Evolutionary conservation across 441 rosid genomes (phyloP).

Genomic region (Omphalea diandra): DNA sequence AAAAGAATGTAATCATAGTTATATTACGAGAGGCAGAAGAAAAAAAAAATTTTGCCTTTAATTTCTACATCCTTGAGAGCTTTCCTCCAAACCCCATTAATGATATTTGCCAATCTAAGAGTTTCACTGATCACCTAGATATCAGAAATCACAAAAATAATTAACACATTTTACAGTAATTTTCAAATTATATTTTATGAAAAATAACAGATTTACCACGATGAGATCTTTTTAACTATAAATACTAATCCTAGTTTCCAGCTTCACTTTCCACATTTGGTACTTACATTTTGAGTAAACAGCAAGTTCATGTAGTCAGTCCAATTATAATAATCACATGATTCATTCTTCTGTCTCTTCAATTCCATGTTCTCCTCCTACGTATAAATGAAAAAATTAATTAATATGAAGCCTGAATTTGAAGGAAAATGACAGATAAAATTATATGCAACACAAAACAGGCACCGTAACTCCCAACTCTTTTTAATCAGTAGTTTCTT

Average conservation of each 20-base stretch:
- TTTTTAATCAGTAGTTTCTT: too few species aligned
- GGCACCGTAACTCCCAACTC: too few species aligned
- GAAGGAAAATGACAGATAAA: too few species aligned
- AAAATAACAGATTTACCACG: not conserved
- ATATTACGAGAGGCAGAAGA: not conserved
- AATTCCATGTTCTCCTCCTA: slow-evolving; percentile 83
- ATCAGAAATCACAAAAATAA: not conserved
- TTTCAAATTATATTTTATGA: too few species aligned
- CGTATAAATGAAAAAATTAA: slow-evolving; percentile 3
- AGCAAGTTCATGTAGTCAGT: slow-evolving; percentile 74
- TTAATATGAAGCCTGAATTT: too few species aligned
- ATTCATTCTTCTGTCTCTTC: slow-evolving; percentile 55
- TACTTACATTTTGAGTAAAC: slow-evolving; percentile 79
- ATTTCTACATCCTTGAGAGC: slow-evolving; percentile 72
- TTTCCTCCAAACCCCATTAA: slow-evolving; percentile 85
- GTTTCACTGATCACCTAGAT: slow-evolving; percentile 89
- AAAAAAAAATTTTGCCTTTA: slow-evolving; percentile 43
- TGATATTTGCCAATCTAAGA: slow-evolving; percentile 77
- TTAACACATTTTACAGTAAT: too few species aligned
- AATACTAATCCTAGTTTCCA: not conserved
- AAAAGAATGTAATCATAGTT: too few species aligned
- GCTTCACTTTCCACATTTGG: too few species aligned
- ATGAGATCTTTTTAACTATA: not conserved
- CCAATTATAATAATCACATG: slow-evolving; percentile 59
- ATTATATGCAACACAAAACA: too few species aligned